Evolutionary conservation across 805 yeast genomes (phyloP).

Genomic region (Lipomyces japonicus): DNA sequence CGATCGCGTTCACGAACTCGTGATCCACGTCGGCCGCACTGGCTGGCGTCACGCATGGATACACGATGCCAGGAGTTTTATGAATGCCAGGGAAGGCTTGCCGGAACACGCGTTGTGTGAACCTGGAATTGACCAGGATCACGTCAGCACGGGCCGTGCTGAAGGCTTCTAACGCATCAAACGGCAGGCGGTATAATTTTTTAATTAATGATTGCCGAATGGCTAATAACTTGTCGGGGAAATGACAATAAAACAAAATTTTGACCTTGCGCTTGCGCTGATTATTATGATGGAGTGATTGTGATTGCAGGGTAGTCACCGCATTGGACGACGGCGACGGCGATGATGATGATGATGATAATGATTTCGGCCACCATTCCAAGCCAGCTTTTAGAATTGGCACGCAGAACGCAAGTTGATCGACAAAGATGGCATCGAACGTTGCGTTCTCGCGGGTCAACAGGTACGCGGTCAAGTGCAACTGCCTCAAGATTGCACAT

Average conservation of each 20-base stretch:
- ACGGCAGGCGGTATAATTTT: constrained; percentile 69
- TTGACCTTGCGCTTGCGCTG: constrained; percentile 38
- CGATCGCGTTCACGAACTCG: background rate
- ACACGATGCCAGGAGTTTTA: constrained; percentile 52
- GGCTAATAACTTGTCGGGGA: constrained; percentile 84
- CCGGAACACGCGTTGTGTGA: constrained; percentile 68
- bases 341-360: background rate
- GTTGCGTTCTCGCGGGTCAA: constrained; percentile 45
- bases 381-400: constrained; percentile 54
- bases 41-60: constrained; percentile 62
- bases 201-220: constrained; percentile 50
- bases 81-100: constrained; percentile 50
- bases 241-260: constrained; percentile 87
- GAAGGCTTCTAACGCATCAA: constrained; percentile 78
- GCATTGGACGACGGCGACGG: background rate
- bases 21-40: background rate
- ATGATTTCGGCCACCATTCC: background rate
- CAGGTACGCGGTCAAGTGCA: constrained; percentile 52
- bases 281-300: background rate
- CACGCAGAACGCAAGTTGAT: constrained; percentile 79
- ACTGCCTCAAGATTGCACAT: constrained; percentile 79
- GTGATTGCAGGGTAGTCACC: constrained; percentile 10
- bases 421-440: constrained; percentile 76
- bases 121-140: constrained; percentile 82
- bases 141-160: constrained; percentile 72